These are phyloP conservation scores for Claviceps maximensis DNA, from an alignment of 2,329 filamentous ascomycete genomes.

Conservation along the genomic window DNA sequence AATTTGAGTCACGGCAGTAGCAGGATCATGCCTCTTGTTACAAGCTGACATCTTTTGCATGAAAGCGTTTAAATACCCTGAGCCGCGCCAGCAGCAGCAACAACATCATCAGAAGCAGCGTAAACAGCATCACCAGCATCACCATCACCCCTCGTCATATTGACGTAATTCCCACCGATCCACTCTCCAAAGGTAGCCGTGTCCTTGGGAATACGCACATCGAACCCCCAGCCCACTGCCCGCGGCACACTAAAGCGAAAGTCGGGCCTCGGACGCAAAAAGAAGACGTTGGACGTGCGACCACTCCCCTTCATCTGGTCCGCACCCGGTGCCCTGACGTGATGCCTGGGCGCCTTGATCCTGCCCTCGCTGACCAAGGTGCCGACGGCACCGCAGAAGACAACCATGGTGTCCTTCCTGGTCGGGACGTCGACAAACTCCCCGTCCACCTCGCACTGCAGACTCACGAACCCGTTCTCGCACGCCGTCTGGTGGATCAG, in stretches of 20 bases:
- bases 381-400: background rate
- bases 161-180: background rate
- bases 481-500: slow-evolving; percentile 1
- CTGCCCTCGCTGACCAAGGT: background rate
- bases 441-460: slow-evolving; percentile 1
- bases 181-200: slow-evolving; percentile 1
- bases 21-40: too few species aligned
- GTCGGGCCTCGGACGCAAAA: background rate
- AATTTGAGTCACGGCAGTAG: too few species aligned
- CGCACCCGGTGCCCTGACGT: background rate
- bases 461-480: slow-evolving; percentile 1
- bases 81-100: too few species aligned
- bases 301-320: background rate
- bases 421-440: background rate
- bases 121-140: background rate
- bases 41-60: too few species aligned
- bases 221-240: background rate
- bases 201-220: background rate
- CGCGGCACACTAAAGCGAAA: background rate
- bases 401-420: background rate
- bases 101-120: background rate
- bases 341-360: background rate
- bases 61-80: too few species aligned
- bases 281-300: slow-evolving; percentile 1
- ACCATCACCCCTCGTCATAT: background rate